Percentiles rank a stretch among this genome's conserved stretches.
Evolutionary conservation across 2,329 filamentous ascomycete species (phyloP).

Genomic region (Nemania sp.): DNA sequence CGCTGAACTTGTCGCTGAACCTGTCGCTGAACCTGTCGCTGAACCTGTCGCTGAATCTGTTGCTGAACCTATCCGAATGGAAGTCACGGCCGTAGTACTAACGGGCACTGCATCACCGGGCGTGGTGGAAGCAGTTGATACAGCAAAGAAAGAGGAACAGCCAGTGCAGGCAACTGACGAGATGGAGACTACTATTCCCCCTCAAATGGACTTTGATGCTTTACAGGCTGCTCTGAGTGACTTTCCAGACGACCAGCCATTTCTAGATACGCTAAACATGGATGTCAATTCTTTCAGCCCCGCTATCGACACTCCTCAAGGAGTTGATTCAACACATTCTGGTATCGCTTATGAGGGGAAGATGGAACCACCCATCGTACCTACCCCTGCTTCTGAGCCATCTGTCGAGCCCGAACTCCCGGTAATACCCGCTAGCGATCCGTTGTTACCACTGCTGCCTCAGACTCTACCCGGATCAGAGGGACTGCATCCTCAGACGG

Average conservation of each 20-base stretch:
- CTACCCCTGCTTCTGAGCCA: slow-evolving; percentile 27
- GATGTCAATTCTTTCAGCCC: slow-evolving; percentile 26
- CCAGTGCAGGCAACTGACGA: slow-evolving; percentile 16
- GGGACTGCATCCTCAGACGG: slow-evolving; percentile 48
- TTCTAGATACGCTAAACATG: slow-evolving; percentile 25
- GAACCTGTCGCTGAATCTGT: no score
- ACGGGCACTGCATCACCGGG: neutral
- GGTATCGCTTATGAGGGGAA: slow-evolving; percentile 3
- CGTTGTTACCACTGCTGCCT: slow-evolving; percentile 40
- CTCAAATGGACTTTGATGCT: slow-evolving; percentile 27
- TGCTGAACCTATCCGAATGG: no score
- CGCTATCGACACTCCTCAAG: slow-evolving; percentile 21
- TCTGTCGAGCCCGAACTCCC: slow-evolving; percentile 39
- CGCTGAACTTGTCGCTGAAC: no score
- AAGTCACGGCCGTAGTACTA: slow-evolving; percentile 8
- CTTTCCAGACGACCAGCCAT: slow-evolving; percentile 28
- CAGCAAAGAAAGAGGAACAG: slow-evolving; percentile 18
- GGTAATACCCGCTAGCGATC: slow-evolving; percentile 52
- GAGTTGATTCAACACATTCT: slow-evolving; percentile 4
- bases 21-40: no score
- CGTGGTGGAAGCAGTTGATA: slow-evolving; percentile 1
- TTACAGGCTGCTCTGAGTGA: slow-evolving; percentile 28
- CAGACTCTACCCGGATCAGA: slow-evolving; percentile 44
- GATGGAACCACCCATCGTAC: slow-evolving; percentile 30
- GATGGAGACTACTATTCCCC: slow-evolving; percentile 9